Conservation (phyloP, 2,329 filamentous ascomycete genomes). For the Pseudocercospora fuligena region DNA sequence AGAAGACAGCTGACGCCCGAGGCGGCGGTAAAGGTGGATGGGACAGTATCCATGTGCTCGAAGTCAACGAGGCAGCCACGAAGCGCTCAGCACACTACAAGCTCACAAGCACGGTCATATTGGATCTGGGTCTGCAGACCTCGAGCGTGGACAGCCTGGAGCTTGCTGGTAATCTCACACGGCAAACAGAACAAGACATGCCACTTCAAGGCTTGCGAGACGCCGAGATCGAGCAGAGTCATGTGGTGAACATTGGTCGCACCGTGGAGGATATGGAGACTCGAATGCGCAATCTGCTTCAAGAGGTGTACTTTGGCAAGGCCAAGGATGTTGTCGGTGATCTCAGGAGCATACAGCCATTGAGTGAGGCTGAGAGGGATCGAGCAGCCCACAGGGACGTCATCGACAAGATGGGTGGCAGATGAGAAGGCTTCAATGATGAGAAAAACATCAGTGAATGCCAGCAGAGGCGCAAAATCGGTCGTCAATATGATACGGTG, state of each 20-base stretch:
- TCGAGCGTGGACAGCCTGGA: constrained; percentile 81
- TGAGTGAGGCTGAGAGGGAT: constrained; percentile 85
- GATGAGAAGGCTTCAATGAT: constrained; percentile 8
- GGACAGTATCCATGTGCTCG: constrained; percentile 99
- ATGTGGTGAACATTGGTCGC: constrained; percentile 92
- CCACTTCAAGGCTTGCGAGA: constrained; percentile 60
- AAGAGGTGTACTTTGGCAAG: constrained; percentile 99
- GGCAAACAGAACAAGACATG: constrained; percentile 91
- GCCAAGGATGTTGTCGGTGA: constrained; percentile 98
- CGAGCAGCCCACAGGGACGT: constrained; percentile 86
- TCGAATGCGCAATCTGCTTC: constrained; percentile 96
- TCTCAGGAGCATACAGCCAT: constrained; percentile 79
- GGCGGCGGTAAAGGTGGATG: constrained; percentile 61
- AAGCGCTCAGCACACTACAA: constrained; percentile 95
- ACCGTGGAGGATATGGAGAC: constrained; percentile 99
- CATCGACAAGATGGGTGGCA: constrained; percentile 62
- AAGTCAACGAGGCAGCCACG: constrained; percentile 77
- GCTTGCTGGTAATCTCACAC: constrained; percentile 95
- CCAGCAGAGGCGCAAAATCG: background rate
- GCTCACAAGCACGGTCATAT: constrained; percentile 93
- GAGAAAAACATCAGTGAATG: background rate
- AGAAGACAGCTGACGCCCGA: constrained; percentile 72
- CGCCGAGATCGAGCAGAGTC: constrained; percentile 79
- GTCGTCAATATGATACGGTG: background rate
- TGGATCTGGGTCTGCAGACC: constrained; percentile 75